A percentile compares a stretch with the other conserved stretches of the same genome.
phyloP scores from a whole-genome alignment of 257 asterid species.

The Solanum peruvianum region DNA sequence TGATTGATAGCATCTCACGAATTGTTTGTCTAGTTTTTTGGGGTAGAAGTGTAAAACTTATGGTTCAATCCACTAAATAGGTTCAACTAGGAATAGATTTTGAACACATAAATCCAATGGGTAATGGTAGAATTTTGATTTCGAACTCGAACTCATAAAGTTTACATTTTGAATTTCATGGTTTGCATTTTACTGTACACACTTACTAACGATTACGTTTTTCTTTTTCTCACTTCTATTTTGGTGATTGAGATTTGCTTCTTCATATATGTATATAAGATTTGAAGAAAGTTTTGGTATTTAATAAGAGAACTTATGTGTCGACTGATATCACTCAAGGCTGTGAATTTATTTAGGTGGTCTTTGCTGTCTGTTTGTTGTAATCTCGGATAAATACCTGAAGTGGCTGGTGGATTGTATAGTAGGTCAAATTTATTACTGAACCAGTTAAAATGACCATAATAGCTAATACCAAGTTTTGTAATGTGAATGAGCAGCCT shows the following conservation, averaged over 20 bases:
- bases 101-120: neutral
- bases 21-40: neutral
- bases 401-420: neutral
- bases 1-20: neutral
- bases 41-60: neutral
- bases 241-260: neutral
- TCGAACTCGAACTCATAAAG: neutral
- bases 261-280: neutral
- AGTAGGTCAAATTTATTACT: neutral
- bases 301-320: neutral
- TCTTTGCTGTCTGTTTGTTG: neutral
- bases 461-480: neutral
- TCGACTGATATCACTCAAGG: neutral
- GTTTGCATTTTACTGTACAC: neutral
- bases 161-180: neutral
- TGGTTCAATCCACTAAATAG: neutral
- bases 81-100: neutral
- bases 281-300: neutral
- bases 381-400: neutral
- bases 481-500: constrained; percentile 44
- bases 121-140: neutral
- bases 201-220: neutral
- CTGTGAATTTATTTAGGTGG: neutral
- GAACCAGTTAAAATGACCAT: neutral
- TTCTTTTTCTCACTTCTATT: neutral